phyloP scores from a whole-genome alignment of 352 stramenopile species.

The Phytophthora fragariae region DNA sequence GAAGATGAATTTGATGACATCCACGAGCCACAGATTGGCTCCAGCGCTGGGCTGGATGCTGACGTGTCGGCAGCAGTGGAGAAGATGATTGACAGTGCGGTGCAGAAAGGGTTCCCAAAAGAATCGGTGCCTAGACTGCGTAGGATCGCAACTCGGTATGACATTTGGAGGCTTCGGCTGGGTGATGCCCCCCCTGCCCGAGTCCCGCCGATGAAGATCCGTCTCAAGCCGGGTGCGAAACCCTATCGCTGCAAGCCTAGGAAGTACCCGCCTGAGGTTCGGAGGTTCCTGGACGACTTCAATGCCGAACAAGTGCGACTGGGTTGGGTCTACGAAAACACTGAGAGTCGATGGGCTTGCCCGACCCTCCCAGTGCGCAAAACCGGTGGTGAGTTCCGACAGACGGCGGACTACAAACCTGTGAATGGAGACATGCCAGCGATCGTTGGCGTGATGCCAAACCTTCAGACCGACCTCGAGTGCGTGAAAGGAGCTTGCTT shows the following conservation, averaged over 20 bases:
- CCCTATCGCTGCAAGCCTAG: conserved; percentile 23
- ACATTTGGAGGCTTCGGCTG: conserved; percentile 5
- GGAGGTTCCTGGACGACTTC: conserved; percentile 20
- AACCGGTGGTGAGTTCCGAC: too few species aligned
- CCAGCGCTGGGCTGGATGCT: neutral
- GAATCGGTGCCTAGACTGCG: neutral
- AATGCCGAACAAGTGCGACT: conserved; percentile 23
- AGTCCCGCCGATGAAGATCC: conserved; percentile 21
- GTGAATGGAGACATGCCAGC: conserved; percentile 21
- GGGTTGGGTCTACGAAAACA: conserved; percentile 30
- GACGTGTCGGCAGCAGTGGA: conserved; percentile 8
- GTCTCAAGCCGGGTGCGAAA: conserved; percentile 13
- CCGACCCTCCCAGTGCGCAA: too few species aligned
- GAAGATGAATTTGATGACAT: too few species aligned
- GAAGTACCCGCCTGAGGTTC: conserved; percentile 21
- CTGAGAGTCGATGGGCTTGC: conserved; percentile 23
- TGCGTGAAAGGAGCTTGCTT: neutral
- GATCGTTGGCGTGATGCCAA: conserved; percentile 34
- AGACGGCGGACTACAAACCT: conserved; percentile 32
- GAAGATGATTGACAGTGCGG: conserved; percentile 1
- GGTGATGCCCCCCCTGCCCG: conserved; percentile 7
- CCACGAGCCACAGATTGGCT: conserved; percentile 8
- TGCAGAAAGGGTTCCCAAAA: conserved; percentile 1
- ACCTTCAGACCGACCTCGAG: conserved; percentile 11
- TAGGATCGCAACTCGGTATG: conserved; percentile 15